Evolutionary conservation across 164 flowering plant species (phyloP), one percentile per base, ranked within the genome.

Genomic region (Saururus chinensis): DNA sequence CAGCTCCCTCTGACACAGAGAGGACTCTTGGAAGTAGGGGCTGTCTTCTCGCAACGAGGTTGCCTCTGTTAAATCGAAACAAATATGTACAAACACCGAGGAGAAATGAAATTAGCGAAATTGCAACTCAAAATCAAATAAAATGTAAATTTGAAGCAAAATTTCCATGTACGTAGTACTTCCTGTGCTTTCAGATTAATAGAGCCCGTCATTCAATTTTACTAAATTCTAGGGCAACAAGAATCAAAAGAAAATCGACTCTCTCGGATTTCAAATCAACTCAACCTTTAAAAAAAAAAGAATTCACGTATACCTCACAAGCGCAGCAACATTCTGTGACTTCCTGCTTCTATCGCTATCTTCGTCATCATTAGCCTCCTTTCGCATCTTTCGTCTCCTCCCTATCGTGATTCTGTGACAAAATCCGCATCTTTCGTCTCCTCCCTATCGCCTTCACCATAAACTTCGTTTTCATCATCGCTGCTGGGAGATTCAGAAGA

Each of bases 11-110:
- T 30, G 84, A 65, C 58, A 91, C 93, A 19, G 93, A 84, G 55
- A 87, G 88, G 45, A 90, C 95, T 59, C 89, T 77, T 19, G 97
- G 99, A 65, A 95, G 80, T 45, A 87, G 70, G 3, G 97, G 61
- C 63, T 88, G 97, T 68, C 99, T 80, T 69, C 60, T 83, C 74
- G 87, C 96, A 21, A 83, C 82, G 19, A 95, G 92, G 71, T 80
- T 82, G 51, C 97, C 99, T 68, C 99, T 95, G 75, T 51, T 17
- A 63, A 64, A 62, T 17, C 51, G 41, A n/a, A n/a, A 61, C 10
- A 30, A 49, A 1, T 51, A 63, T 11, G 11, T 2, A 45, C 49
- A 45, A 52, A 53, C 22, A 22, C 57, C 6, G 45, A n/a, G 24
- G 19, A n/a, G n/a, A 19, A 23, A 19, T 56, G n/a, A 23, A 22